Conservation (phyloP, 805 yeast species). For the Millerozyma acaciae region DNA sequence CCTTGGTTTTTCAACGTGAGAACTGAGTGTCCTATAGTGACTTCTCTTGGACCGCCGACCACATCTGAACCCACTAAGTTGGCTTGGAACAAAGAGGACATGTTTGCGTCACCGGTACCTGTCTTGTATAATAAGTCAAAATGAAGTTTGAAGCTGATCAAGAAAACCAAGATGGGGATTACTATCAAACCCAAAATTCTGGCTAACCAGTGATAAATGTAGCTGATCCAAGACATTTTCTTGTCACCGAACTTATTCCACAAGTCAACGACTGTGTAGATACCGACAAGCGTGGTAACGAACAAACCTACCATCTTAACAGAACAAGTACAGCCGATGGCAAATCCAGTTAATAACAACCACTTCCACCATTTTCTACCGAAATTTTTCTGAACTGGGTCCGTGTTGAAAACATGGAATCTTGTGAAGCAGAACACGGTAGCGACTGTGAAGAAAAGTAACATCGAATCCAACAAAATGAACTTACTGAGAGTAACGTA, state of each 20-base stretch:
- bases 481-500: conserved; percentile 70
- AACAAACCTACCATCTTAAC: conserved; percentile 97
- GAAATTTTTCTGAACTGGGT: conserved; percentile 41
- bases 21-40: conserved; percentile 49
- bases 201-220: conserved; percentile 62
- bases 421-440: conserved; percentile 70
- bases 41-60: conserved; percentile 62
- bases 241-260: conserved; percentile 81
- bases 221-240: conserved; percentile 46
- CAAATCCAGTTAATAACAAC: conserved; percentile 78
- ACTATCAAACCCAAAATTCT: conserved; percentile 60
- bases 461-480: conserved; percentile 72
- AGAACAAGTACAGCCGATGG: conserved; percentile 86
- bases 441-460: conserved; percentile 72
- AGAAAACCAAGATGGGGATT: conserved; percentile 59
- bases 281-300: conserved; percentile 82
- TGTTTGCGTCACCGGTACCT: conserved; percentile 78
- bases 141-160: conserved; percentile 69
- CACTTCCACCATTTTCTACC: conserved; percentile 90
- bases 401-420: conserved; percentile 58
- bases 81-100: conserved; percentile 82
- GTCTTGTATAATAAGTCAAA: conserved; percentile 68
- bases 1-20: conserved; percentile 41
- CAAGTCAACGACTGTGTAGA: conserved; percentile 81
- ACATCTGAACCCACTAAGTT: conserved; percentile 64